Base-by-base conservation (phyloP, 2,329 filamentous ascomycete species). In the Verticillium albo-atrum region DNA sequence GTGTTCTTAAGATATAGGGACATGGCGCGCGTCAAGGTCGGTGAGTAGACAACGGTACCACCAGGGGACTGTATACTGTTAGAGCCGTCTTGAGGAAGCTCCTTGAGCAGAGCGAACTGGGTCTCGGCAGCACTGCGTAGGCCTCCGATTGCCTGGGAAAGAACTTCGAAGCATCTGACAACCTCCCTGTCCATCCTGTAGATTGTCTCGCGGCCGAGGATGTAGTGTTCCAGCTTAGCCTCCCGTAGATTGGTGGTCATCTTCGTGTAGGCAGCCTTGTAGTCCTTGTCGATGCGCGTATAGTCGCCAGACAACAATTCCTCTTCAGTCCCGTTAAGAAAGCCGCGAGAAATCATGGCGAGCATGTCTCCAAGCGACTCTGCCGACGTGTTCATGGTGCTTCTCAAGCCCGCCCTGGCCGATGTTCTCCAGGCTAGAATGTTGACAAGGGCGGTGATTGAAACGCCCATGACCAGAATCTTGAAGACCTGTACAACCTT, bases 101-200 rank as follows among this genome's bases (percentile, higher is more conserved):
- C 90, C 62, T 88, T 87, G 34, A 97, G 79, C 32, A 98, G 82
- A 17, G 89, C 85, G 69, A 98, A 96, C 68, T 99, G 94, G 25
- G 92, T 93, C 60, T 89, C 85, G 27, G 95, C 91, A 34, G 95
- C 92, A 77, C 92, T 97, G 64, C 92, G 85, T 68, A 99, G 77
- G 7, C 94, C 95, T 71, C 94, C 93, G 64, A 97, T 89, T 64
- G 92, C 92, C 71, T 97, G 93, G 4, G 91, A 88, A 28, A 98
- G 81, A 54, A 86, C 87, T 71, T 96, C 91, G 68, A 98, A 85
- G 65, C 91, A 94, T 68, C 91, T 89, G 52, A 94, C 89, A 4
- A 98, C 82, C 26, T 84, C 87, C 64, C 89, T 88, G 68, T 97
- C 91, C 3, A 96, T 82, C 37, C 83, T 81, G 71, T 96, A 96